A percentile compares a stretch with the other conserved stretches of the same genome.
These are phyloP conservation scores for Kurtzmaniella cleridarum DNA, from an alignment of 805 yeast genomes.

Conservation along the genomic window DNA sequence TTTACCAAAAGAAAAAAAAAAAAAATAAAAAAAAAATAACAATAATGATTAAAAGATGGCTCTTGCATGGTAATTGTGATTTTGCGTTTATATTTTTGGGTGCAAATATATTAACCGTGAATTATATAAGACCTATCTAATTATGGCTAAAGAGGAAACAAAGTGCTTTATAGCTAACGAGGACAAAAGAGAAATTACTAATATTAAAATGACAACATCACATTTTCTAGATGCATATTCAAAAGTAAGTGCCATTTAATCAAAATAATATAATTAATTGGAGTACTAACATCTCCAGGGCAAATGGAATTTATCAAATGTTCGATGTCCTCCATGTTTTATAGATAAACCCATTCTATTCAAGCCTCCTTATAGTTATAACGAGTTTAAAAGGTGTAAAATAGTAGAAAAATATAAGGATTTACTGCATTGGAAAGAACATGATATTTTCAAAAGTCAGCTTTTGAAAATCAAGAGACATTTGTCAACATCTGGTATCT, in stretches of 20 bases:
- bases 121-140: not conserved
- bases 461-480: slow-evolving; percentile 32
- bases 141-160: not conserved
- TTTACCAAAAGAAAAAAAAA: no score
- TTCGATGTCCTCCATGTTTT: slow-evolving; percentile 53
- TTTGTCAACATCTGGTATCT: slow-evolving; percentile 46
- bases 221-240: slow-evolving; percentile 54
- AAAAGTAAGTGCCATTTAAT: slow-evolving; percentile 18
- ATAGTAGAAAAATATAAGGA: slow-evolving; percentile 36
- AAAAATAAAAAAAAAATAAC: no score
- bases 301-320: slow-evolving; percentile 49
- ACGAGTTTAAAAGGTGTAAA: slow-evolving; percentile 42
- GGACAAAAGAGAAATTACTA: slow-evolving; percentile 13
- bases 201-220: slow-evolving; percentile 35
- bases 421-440: slow-evolving; percentile 47
- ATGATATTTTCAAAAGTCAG: slow-evolving; percentile 31
- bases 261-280: not conserved
- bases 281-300: slow-evolving; percentile 34
- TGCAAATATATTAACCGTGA: not conserved
- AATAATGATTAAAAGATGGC: no score
- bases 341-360: slow-evolving; percentile 30
- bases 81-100: not conserved
- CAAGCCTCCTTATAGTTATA: slow-evolving; percentile 54
- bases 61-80: not conserved
- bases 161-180: slow-evolving; percentile 15